These are phyloP conservation scores for Rhizopus stolonifer DNA, from an alignment of 371 early-diverging fungal species.

Conservation along the genomic window DNA sequence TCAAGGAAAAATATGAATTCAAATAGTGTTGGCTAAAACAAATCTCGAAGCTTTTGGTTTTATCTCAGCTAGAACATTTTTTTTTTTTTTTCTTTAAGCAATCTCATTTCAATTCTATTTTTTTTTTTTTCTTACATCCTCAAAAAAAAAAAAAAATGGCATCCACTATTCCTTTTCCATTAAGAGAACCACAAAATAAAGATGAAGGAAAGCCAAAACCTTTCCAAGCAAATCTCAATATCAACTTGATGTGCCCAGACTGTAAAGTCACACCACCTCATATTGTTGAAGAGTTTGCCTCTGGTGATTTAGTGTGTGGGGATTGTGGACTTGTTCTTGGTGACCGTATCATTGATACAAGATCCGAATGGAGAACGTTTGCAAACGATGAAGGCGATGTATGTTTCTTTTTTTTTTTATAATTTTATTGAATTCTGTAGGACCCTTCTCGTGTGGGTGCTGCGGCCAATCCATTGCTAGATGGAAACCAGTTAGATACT, in stretches of 20 bases:
- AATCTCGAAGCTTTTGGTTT: too few relatives aligned
- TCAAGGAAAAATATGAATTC: too few relatives aligned
- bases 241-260: slow-evolving; percentile 73
- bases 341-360: slow-evolving; percentile 97
- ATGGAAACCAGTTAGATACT: slow-evolving; percentile 91
- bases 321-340: slow-evolving; percentile 97
- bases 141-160: slow-evolving; percentile 24
- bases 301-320: slow-evolving; percentile 95
- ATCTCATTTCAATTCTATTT: too few relatives aligned
- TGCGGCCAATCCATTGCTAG: slow-evolving; percentile 86
- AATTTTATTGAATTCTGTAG: slow-evolving; percentile 19
- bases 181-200: slow-evolving; percentile 28
- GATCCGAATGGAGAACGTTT: slow-evolving; percentile 99
- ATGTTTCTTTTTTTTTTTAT: slow-evolving; percentile 26
- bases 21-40: too few relatives aligned
- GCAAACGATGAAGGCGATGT: slow-evolving; percentile 90
- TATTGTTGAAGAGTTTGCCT: slow-evolving; percentile 96
- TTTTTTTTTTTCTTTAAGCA: too few relatives aligned
- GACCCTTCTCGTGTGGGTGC: slow-evolving; percentile 99
- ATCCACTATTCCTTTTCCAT: slow-evolving; percentile 35
- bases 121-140: too few relatives aligned
- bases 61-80: too few relatives aligned
- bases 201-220: slow-evolving; percentile 26
- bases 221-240: slow-evolving; percentile 60
- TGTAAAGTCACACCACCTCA: slow-evolving; percentile 88